Conservation (phyloP, 1,284 basidiomycete genomes). For the Microbotryum silenes-acaulis region DNA sequence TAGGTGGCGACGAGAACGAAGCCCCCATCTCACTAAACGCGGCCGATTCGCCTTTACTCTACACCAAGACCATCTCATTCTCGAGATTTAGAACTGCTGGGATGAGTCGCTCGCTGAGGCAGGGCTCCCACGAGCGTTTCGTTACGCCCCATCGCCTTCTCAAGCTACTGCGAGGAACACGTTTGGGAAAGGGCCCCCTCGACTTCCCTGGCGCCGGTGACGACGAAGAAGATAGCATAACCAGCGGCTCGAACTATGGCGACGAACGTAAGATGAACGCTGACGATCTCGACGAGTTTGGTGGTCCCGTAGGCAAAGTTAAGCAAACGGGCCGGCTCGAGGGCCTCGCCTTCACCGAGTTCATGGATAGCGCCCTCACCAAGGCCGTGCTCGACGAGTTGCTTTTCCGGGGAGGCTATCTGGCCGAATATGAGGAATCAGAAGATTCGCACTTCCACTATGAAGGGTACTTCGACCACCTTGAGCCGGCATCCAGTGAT, state of each 20-base stretch:
- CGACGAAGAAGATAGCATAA: neutral
- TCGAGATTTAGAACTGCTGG: slow-evolving; percentile 92
- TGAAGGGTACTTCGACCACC: slow-evolving; percentile 1
- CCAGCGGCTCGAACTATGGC: slow-evolving; percentile 4
- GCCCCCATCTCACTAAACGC: neutral
- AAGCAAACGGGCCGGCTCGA: slow-evolving; percentile 72
- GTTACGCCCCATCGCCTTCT: slow-evolving; percentile 77
- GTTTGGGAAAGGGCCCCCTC: slow-evolving; percentile 17
- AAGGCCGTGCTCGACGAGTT: slow-evolving; percentile 73
- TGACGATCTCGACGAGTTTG: slow-evolving; percentile 9
- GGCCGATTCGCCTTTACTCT: slow-evolving; percentile 36
- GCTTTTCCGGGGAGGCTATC: slow-evolving; percentile 61
- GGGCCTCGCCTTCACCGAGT: slow-evolving; percentile 85
- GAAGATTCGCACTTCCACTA: slow-evolving; percentile 19
- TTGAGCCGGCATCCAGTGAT: neutral
- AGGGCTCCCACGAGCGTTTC: slow-evolving; percentile 80
- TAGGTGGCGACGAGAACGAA: too few relatives aligned
- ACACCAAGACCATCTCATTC: slow-evolving; percentile 73
- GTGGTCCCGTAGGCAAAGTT: neutral
- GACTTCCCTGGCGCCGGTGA: slow-evolving; percentile 9
- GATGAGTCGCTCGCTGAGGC: slow-evolving; percentile 81
- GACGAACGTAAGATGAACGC: slow-evolving; percentile 7
- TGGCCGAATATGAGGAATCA: slow-evolving; percentile 27
- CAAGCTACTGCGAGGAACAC: slow-evolving; percentile 29
- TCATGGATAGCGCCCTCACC: slow-evolving; percentile 85